Evolutionary conservation across 441 rosid genomes (phyloP).

Genomic region (Pelargonium myrrhifolium): DNA sequence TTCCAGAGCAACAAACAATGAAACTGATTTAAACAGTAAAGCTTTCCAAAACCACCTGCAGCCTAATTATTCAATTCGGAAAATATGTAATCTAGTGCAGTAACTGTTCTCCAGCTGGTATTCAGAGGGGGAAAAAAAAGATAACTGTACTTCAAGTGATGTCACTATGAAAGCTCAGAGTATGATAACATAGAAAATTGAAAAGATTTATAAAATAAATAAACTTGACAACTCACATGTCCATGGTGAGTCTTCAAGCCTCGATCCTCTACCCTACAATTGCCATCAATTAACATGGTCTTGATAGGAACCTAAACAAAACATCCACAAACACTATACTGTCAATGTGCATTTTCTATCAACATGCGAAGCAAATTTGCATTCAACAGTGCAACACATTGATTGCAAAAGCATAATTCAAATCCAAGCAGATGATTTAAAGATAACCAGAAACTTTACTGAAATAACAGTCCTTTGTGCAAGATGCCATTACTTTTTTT

Average conservation of each 20-base stretch:
- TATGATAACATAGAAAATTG: no score
- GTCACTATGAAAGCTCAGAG: no score
- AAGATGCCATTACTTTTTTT: background rate
- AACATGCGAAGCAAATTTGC: no score
- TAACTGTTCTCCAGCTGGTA: background rate
- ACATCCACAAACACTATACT: background rate
- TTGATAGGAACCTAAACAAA: constrained; percentile 78
- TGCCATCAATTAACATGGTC: constrained; percentile 89
- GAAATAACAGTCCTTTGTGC: background rate
- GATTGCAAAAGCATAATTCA: constrained; percentile 9
- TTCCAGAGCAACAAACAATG: background rate
- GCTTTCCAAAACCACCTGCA: background rate
- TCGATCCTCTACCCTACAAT: constrained; percentile 98
- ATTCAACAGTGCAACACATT: background rate
- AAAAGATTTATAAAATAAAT: background rate
- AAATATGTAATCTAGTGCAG: background rate
- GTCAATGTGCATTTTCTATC: background rate
- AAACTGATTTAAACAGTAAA: background rate
- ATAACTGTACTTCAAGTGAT: background rate
- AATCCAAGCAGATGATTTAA: background rate
- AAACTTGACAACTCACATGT: constrained; percentile 49
- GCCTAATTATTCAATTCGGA: background rate
- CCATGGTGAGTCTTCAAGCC: constrained; percentile 99
- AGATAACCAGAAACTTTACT: background rate
- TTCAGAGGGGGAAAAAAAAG: background rate